phyloP scores from a whole-genome alignment of 2,329 filamentous ascomycete species.

The Ceratocystis eucalypticola region DNA sequence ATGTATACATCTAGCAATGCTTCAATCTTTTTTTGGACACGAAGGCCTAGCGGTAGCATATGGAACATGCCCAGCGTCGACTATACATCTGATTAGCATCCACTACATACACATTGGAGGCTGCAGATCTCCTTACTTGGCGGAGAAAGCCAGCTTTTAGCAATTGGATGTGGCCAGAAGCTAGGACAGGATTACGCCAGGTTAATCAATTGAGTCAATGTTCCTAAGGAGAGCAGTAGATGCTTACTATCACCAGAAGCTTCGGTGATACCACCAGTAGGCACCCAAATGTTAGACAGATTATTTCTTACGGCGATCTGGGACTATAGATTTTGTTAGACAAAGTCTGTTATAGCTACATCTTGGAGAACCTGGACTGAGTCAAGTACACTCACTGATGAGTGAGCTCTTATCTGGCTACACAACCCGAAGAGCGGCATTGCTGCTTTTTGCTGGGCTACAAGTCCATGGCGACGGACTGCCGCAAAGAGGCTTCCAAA shows the following conservation, averaged over 20 bases:
- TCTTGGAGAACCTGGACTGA: background rate
- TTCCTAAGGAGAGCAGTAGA: background rate
- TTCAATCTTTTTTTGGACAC: constrained; percentile 83
- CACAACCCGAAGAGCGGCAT: background rate
- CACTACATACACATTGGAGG: background rate
- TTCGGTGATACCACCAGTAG: constrained; percentile 54
- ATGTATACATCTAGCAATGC: constrained; percentile 79
- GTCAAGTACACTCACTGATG: constrained; percentile 10
- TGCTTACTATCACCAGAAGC: constrained; percentile 39
- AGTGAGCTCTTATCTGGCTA: constrained; percentile 14
- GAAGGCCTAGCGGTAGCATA: constrained; percentile 69
- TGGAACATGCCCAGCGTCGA: constrained; percentile 87
- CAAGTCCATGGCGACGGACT: background rate
- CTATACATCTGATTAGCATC: constrained; percentile 28
- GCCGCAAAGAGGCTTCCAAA: background rate
- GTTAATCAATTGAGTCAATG: background rate
- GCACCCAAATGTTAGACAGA: constrained; percentile 66
- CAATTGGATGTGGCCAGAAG: constrained; percentile 16
- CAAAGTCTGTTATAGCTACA: background rate
- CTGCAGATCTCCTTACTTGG: constrained; percentile 37
- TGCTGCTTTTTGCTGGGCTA: background rate
- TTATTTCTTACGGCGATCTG: constrained; percentile 16
- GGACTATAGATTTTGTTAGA: constrained; percentile 13
- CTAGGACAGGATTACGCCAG: constrained; percentile 1
- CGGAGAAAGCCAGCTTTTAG: constrained; percentile 59